Conservation (phyloP, 1,284 basidiomycete genomes). For the Naganishia albida region DNA sequence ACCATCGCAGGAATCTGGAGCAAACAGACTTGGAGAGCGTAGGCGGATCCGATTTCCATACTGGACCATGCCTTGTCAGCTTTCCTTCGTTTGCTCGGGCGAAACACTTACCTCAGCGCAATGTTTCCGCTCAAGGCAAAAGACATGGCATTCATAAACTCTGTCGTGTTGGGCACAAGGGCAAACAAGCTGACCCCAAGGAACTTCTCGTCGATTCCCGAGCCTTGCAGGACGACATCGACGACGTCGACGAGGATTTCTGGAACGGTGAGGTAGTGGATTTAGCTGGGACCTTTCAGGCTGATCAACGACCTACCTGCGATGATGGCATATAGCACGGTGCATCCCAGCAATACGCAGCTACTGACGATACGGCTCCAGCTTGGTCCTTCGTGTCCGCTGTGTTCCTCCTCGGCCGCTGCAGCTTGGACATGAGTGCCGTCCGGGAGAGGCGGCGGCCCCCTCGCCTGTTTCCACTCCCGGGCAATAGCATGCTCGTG, state of each 20-base stretch:
- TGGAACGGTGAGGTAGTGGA: slow-evolving; percentile 46
- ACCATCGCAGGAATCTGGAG: slow-evolving; percentile 99
- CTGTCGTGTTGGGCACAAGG: slow-evolving; percentile 96
- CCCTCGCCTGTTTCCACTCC: slow-evolving; percentile 30
- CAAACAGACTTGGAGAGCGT: slow-evolving; percentile 95
- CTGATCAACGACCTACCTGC: slow-evolving; percentile 66
- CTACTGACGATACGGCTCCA: slow-evolving; percentile 87
- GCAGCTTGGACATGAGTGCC: not conserved
- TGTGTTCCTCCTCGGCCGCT: slow-evolving; percentile 60
- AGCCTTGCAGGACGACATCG: slow-evolving; percentile 89
- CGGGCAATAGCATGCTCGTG: slow-evolving; percentile 50
- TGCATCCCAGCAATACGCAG: slow-evolving; percentile 83
- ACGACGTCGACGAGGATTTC: slow-evolving; percentile 95
- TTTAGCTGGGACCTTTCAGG: not conserved
- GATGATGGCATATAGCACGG: slow-evolving; percentile 90
- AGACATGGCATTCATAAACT: slow-evolving; percentile 99
- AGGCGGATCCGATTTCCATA: slow-evolving; percentile 99
- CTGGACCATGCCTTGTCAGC: slow-evolving; percentile 54
- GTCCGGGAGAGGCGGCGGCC: not conserved
- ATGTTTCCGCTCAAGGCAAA: slow-evolving; percentile 98
- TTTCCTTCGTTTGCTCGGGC: not conserved
- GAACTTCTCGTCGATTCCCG: slow-evolving; percentile 96
- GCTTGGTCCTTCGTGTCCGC: slow-evolving; percentile 92
- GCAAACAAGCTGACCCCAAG: slow-evolving; percentile 95
- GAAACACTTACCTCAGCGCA: slow-evolving; percentile 72